Percentiles rank a stretch among this genome's conserved stretches.
Conservation (phyloP, 768 basidiomycete species). For the Phylloporus arenicola region DNA sequence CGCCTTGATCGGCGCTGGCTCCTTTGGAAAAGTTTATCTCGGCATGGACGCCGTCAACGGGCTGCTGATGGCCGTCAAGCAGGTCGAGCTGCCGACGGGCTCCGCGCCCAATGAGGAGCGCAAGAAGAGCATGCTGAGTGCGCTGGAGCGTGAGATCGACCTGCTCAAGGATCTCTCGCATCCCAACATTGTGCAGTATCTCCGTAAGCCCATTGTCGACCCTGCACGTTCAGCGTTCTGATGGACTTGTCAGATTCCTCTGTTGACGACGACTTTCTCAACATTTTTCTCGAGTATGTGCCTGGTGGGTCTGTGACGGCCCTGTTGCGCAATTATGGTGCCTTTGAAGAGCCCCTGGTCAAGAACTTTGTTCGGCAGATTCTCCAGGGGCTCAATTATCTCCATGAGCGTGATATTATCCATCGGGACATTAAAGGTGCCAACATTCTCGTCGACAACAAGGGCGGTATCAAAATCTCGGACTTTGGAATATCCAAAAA, state of each 20-base stretch:
- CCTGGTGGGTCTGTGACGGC: constrained; percentile 93
- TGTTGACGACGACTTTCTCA: constrained; percentile 82
- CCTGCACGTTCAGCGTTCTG: background rate
- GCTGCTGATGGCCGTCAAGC: constrained; percentile 94
- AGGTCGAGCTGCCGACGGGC: constrained; percentile 87
- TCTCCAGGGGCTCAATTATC: constrained; percentile 79
- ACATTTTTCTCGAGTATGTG: constrained; percentile 97
- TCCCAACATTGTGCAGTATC: constrained; percentile 96
- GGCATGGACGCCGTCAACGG: constrained; percentile 92
- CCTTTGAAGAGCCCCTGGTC: constrained; percentile 89
- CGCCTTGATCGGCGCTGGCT: constrained; percentile 90
- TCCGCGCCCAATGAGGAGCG: constrained; percentile 84
- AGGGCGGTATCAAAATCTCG: constrained; percentile 95
- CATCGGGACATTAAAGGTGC: constrained; percentile 99
- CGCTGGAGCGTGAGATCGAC: constrained; percentile 91
- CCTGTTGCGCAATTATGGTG: constrained; percentile 83
- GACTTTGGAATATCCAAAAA: constrained; percentile 98
- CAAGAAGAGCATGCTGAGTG: constrained; percentile 89
- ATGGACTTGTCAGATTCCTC: constrained; percentile 67
- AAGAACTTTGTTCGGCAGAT: constrained; percentile 93
- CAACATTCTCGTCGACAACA: constrained; percentile 97
- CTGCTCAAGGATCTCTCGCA: constrained; percentile 89
- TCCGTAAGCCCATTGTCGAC: constrained; percentile 53
- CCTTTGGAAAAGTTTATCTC: constrained; percentile 92
- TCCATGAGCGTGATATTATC: constrained; percentile 91